Base-by-base conservation (phyloP, 164 flowering plant species). In the Warburgia ugandensis region DNA sequence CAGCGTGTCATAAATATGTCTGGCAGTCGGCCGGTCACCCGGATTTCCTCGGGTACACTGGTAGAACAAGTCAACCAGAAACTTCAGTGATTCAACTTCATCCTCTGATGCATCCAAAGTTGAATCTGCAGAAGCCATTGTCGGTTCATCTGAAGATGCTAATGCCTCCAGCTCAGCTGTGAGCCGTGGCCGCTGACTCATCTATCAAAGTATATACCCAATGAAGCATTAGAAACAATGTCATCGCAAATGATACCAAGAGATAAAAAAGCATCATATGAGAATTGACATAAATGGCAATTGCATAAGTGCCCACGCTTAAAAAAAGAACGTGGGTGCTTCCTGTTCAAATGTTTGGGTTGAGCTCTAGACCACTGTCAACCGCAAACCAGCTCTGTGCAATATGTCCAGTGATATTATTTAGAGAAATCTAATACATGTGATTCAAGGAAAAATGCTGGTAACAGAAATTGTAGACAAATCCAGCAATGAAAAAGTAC, bases 11-110 rank as follows among this genome's bases (percentile, higher is more conserved):
- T 84, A 71, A 32, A 84, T 59, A 5, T 76, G 58, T 17, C 60
- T 62, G 4, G 98, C 92, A 29, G 80, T 74, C 12, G 94, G 98
- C 0, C 98, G 90, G 26, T 78, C 76, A 3, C 52, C 17, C 4
- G 95, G 95, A 59, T 72, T 68, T 42, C 68, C 69, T 55, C 70
- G 52, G 1, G 95, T 91, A 59, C 98, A 91, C 45, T 49, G 60
- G 7, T 42, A 59, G 62, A 74, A 87, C 49, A 91, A 33, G 56
- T 77, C 65, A 29, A 78, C 67, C 27, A 91, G 74, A 58, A 87
- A 73, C 52, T 52, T 68, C 20, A 78, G 58, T 3, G 49, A 70
- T 35, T 76, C 73, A 19, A 45, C 13, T 27, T 79, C 83, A n/a
- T 42, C 45, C 31, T 75, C 39, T 26, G 67, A 19, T 20, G 31